Conservation (phyloP, 352 stramenopile genomes). For the Globisporangium spiculum region DNA sequence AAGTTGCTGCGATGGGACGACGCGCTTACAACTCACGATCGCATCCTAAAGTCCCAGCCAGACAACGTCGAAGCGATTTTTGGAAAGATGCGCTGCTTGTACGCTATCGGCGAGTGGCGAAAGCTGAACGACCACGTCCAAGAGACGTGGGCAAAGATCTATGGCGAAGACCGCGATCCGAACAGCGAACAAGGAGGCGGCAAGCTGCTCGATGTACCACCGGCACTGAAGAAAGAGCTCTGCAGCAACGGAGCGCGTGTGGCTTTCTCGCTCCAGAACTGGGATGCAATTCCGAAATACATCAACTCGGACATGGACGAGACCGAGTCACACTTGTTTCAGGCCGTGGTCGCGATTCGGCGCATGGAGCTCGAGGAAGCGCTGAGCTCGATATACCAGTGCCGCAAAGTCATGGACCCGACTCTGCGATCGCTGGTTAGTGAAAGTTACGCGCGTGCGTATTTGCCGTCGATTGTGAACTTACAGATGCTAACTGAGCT, state of each 20-base stretch:
- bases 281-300: constrained; percentile 80
- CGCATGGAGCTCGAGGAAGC: constrained; percentile 92
- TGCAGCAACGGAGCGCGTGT: constrained; percentile 80
- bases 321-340: constrained; percentile 80
- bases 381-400: constrained; percentile 90
- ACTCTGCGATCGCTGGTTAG: constrained; percentile 96
- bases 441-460: constrained; percentile 97
- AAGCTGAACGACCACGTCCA: constrained; percentile 93
- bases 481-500: constrained; percentile 98
- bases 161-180: constrained; percentile 51
- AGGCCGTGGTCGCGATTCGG: constrained; percentile 93
- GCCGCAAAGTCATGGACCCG: constrained; percentile 94
- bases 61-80: constrained; percentile 96
- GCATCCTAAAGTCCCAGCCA: constrained; percentile 56
- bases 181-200: constrained; percentile 38
- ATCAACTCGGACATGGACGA: constrained; percentile 89
- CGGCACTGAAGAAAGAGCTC: constrained; percentile 80
- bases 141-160: constrained; percentile 85
- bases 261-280: constrained; percentile 83
- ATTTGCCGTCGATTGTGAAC: constrained; percentile 95
- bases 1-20: constrained; percentile 98
- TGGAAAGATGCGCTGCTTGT: constrained; percentile 98
- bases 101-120: constrained; percentile 97
- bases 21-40: constrained; percentile 93
- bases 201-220: constrained; percentile 69